phyloP scores from a whole-genome alignment of 148 eudicot species.

The Rhododendron williamsianum region DNA sequence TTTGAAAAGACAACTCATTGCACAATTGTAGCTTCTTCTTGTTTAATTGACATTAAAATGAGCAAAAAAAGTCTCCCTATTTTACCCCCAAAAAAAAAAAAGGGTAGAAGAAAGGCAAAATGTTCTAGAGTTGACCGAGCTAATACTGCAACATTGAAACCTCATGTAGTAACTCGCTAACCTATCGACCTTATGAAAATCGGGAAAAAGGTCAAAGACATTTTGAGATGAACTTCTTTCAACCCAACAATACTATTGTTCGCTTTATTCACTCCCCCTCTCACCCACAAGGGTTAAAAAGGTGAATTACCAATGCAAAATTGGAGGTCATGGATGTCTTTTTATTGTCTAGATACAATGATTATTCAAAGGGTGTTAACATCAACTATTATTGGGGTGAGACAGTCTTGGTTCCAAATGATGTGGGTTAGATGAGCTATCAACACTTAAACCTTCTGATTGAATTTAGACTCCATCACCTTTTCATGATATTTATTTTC shows the following conservation, averaged over 20 bases:
- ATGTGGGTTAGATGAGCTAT: constrained; percentile 8
- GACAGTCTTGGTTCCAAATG: not conserved
- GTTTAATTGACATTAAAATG: no score
- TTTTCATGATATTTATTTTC: not conserved
- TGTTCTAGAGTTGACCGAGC: no score
- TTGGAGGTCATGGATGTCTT: not conserved
- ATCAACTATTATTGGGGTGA: not conserved
- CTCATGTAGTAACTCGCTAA: no score
- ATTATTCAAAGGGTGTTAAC: not conserved
- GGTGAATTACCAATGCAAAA: not conserved
- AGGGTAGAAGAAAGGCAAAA: no score
- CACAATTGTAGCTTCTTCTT: no score
- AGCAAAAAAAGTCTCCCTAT: no score
- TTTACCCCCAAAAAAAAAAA: no score
- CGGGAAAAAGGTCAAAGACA: not conserved
- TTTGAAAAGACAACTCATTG: no score
- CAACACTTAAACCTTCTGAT: not conserved
- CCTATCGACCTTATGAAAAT: no score
- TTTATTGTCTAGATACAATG: not conserved
- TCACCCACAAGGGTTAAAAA: not conserved
- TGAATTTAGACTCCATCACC: not conserved
- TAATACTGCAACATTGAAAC: no score
- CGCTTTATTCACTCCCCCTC: not conserved
- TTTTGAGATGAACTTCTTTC: not conserved
- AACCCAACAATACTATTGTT: not conserved